Evolutionary conservation across 2,329 filamentous ascomycete genomes (phyloP).

Genomic region (Botrytis fragariae): DNA sequence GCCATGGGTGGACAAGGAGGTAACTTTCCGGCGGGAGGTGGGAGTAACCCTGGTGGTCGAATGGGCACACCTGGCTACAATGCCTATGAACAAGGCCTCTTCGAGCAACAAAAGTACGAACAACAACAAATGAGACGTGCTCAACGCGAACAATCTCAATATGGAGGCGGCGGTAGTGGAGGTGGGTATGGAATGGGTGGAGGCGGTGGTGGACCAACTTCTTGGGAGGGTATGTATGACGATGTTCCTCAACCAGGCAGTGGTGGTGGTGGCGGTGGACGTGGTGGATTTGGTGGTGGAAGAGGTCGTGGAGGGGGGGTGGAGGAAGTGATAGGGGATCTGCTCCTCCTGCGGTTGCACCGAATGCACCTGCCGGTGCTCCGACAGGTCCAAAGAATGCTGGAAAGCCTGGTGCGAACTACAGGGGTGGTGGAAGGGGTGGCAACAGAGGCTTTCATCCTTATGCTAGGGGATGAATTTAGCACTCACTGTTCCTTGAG

Average conservation of each 20-base stretch:
- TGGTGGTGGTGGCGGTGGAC: slow-evolving; percentile 36
- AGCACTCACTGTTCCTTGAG: neutral
- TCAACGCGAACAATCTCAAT: slow-evolving; percentile 36
- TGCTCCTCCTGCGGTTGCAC: slow-evolving; percentile 37
- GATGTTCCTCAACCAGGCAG: slow-evolving; percentile 76
- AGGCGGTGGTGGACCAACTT: slow-evolving; percentile 58
- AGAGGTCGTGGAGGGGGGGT: slow-evolving; percentile 27
- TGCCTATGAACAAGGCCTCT: slow-evolving; percentile 69
- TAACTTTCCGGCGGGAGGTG: slow-evolving; percentile 37
- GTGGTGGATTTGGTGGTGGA: slow-evolving; percentile 44
- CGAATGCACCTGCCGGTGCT: slow-evolving; percentile 70
- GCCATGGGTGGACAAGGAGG: slow-evolving; percentile 35
- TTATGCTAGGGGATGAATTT: slow-evolving; percentile 50
- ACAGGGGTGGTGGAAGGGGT: slow-evolving; percentile 82
- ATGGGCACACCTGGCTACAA: slow-evolving; percentile 45
- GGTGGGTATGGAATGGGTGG: slow-evolving; percentile 55
- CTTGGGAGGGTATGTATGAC: slow-evolving; percentile 98
- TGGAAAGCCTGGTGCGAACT: slow-evolving; percentile 86
- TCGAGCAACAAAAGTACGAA: slow-evolving; percentile 77
- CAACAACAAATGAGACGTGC: slow-evolving; percentile 58
- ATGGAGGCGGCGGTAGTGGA: slow-evolving; percentile 37
- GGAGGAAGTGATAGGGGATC: slow-evolving; percentile 37
- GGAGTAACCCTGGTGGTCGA: slow-evolving; percentile 44
- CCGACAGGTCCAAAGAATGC: slow-evolving; percentile 97
- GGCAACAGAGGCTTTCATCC: slow-evolving; percentile 77